Base-by-base conservation (phyloP, 2,329 filamentous ascomycete species). In the Hymenoscyphus fraxineus region DNA sequence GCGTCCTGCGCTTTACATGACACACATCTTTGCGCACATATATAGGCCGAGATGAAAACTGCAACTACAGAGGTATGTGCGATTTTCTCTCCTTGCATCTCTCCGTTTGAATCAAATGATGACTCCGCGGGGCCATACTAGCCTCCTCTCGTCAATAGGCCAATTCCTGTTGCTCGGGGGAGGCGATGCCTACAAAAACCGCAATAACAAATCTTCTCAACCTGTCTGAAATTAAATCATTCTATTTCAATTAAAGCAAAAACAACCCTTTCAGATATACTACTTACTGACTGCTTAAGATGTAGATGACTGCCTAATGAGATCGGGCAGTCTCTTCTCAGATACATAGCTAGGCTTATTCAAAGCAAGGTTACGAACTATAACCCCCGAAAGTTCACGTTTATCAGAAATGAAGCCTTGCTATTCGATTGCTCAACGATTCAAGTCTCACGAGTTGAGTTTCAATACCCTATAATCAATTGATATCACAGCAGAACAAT, bases 131-230 rank as follows among this genome's bases (percentile, higher is more conserved):
- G 81, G 81, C 81, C 80, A 83, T 78, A 82, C 74, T 77, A 81
- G 79, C 70, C 65, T 68, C 78, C 79, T 79, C 63, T 64, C 68
- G 55, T 66, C 68, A 67, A 59, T 63, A 67, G 72, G 72, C 68
- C 67, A 73, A 75, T 73, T 69, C 70, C 69, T 72, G 58, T 47
- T 64, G 63, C 62, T 60, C 66, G 59, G 66, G 62, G 62, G 65
- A 73, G 66, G 76, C 77, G 64, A 77, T 87, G 85, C 78, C 82
- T 86, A 84, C 77, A 84, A 84, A 78, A 82, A 85, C 86, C 87
- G 86, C 85, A 80, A 80, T 79, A 80, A 77, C 68, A 77, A 79
- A 88, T 88, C 86, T 88, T 88, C 86, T 88, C 86, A 85, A 82
- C 74, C 73, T 80, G 76, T 86, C 83, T 86, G 85, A 86, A 75